Base-by-base conservation (phyloP, 2,329 filamentous ascomycete species). In the Paradendryphiella salina region DNA sequence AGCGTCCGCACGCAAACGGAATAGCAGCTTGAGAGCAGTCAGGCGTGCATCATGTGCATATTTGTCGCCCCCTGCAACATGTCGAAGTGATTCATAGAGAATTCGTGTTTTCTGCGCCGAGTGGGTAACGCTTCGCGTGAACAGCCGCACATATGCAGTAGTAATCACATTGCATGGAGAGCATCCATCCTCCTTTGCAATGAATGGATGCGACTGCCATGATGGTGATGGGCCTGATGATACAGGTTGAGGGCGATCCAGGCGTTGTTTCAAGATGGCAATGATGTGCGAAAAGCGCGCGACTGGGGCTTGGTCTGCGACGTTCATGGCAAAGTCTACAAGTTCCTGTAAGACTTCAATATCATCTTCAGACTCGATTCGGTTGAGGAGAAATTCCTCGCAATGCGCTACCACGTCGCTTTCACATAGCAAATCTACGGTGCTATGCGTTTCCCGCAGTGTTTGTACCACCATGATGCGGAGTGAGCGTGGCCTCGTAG, bases 1-100 rank as follows among this genome's bases (percentile, higher is more conserved):
- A 69, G 88, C 90, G 72, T 96, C 90, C 17, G 90, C 90, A 51
- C 92, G 84, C 23, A 96, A 76, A 35, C 92, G 85, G 68, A 95
- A 93, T 2, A 96, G 77, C 35, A 74, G 57, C 45, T 72, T 73
- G 8, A 75, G 59, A 5, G 71, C 69, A 11, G 68, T 68, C 36
- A 75, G 60, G 4, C 73, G 67, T 28, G 72, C 73, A 58, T 75
- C 73, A 35, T 60, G 68, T 10, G 67, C 61, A 48, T 67, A 70
- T 6, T 59, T 57, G 31, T 72, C 61, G 17, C 59, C 59, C 23
- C 64, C 64, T 38, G 71, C 70, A 35, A 74, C 60, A 3, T 65
- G 52, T 4, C 70, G 63, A 5, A 76, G 56, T 8, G 68, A 58
- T 35, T 74, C 68, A 45, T 71, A 75, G 0, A 75, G 60, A 11